Evolutionary conservation across 768 basidiomycete genomes (phyloP).

Genomic region (Phlebiopsis flavidoalba): DNA sequence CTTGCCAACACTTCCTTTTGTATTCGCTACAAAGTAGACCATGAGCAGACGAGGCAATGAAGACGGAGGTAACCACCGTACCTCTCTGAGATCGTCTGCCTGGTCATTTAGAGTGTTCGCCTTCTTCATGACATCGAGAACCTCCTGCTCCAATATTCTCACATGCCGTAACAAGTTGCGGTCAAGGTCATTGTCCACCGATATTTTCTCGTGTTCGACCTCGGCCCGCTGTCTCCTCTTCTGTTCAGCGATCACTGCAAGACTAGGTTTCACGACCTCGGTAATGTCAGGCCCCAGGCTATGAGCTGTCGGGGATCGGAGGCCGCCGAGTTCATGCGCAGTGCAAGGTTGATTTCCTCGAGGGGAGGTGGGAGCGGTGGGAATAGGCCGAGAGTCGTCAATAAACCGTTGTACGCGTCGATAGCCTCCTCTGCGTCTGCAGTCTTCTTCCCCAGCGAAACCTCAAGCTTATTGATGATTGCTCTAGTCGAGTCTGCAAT

Average conservation of each 20-base stretch:
- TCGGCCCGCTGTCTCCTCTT: conserved; percentile 64
- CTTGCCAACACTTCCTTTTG: conserved; percentile 71
- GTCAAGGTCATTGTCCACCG: conserved; percentile 80
- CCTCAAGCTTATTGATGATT: conserved; percentile 73
- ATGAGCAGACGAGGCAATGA: not conserved
- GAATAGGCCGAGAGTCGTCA: conserved; percentile 72
- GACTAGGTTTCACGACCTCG: conserved; percentile 69
- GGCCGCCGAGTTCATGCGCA: conserved; percentile 77
- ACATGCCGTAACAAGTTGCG: conserved; percentile 35
- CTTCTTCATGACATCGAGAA: conserved; percentile 69
- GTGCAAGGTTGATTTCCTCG: conserved; percentile 66
- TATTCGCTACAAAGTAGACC: conserved; percentile 46
- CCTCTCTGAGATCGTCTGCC: conserved; percentile 79
- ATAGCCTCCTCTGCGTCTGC: conserved; percentile 80
- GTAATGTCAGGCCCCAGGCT: conserved; percentile 64
- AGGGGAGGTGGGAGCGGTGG: conserved; percentile 70
- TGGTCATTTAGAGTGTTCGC: conserved; percentile 64
- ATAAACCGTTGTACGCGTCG: conserved; percentile 70
- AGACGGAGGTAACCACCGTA: conserved; percentile 27
- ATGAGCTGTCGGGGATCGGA: conserved; percentile 67
- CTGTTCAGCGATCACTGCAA: conserved; percentile 65
- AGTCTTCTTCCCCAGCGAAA: conserved; percentile 73
- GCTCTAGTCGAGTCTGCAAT: conserved; percentile 67
- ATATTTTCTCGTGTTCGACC: conserved; percentile 74
- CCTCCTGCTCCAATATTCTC: conserved; percentile 58